Conservation (phyloP, 257 asterid species). For the Solanum arcanum region DNA sequence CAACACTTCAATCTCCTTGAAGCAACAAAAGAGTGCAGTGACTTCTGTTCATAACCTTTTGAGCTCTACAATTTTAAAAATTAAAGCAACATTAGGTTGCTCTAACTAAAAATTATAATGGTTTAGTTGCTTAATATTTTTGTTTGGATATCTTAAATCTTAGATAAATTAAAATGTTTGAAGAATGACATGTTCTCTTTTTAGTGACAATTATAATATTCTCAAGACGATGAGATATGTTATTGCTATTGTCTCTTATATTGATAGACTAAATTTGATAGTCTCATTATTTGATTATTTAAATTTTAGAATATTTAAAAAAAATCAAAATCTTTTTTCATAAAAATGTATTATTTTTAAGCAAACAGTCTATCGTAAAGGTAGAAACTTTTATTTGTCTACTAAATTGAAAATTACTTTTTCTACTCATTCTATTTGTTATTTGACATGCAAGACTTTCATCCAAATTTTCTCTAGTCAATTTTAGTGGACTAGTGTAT, state of each 20-base stretch:
- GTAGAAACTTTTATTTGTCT: no score
- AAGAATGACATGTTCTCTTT: background rate
- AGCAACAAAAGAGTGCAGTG: slow-evolving; percentile 33
- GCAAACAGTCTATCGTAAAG: background rate
- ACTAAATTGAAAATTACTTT: background rate
- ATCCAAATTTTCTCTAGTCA: background rate
- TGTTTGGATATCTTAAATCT: background rate
- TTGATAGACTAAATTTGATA: background rate
- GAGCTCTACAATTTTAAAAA: slow-evolving; percentile 36
- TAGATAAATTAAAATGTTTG: background rate
- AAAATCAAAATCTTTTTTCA: background rate
- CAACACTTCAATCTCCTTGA: slow-evolving; percentile 12
- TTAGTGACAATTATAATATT: background rate
- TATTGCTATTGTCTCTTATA: background rate
- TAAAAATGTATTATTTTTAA: no score
- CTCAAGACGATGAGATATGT: background rate
- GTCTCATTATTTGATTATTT: background rate
- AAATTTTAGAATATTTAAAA: background rate
- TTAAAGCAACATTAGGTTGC: slow-evolving; percentile 11
- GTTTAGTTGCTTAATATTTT: background rate
- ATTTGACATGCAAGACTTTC: background rate
- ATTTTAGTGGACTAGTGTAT: background rate
- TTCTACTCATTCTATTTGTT: background rate
- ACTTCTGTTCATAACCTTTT: slow-evolving; percentile 30
- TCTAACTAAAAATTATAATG: background rate